phyloP scores from a whole-genome alignment of 2,329 filamentous ascomycete genomes.

The Fusarium sp. region DNA sequence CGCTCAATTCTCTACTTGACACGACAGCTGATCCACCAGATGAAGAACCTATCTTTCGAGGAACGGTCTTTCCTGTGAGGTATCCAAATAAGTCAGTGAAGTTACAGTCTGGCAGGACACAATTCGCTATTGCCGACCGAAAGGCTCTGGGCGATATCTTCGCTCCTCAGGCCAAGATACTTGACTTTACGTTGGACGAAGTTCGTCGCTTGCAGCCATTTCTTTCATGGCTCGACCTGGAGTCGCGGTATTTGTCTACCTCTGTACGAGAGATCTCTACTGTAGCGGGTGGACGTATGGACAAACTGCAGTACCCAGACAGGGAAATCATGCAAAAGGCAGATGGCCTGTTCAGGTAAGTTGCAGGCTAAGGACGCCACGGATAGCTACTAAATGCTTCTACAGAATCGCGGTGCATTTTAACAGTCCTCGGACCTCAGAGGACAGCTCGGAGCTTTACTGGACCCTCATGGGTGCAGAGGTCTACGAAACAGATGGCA shows the following conservation, averaged over 20 bases:
- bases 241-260: constrained; percentile 46
- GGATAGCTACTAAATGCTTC: neutral
- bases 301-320: constrained; percentile 31
- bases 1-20: constrained; percentile 47
- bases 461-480: constrained; percentile 18
- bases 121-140: constrained; percentile 51
- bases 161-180: constrained; percentile 39
- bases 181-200: constrained; percentile 51
- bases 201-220: constrained; percentile 44
- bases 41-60: constrained; percentile 9
- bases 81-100: constrained; percentile 26
- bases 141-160: constrained; percentile 44
- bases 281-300: constrained; percentile 21
- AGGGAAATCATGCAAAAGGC: constrained; percentile 46
- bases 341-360: constrained; percentile 47
- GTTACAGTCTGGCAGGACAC: constrained; percentile 13
- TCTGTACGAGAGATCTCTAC: constrained; percentile 48
- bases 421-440: constrained; percentile 26
- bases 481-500: constrained; percentile 45
- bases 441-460: constrained; percentile 16
- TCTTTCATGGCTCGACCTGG: constrained; percentile 48
- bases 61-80: constrained; percentile 38
- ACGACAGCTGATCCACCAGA: neutral
- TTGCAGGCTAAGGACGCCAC: fast-evolving
- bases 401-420: constrained; percentile 37